Percentiles rank a stretch among this genome's conserved stretches.
Evolutionary conservation across 2,329 filamentous ascomycete species (phyloP).

Genomic region (Capronia americana): DNA sequence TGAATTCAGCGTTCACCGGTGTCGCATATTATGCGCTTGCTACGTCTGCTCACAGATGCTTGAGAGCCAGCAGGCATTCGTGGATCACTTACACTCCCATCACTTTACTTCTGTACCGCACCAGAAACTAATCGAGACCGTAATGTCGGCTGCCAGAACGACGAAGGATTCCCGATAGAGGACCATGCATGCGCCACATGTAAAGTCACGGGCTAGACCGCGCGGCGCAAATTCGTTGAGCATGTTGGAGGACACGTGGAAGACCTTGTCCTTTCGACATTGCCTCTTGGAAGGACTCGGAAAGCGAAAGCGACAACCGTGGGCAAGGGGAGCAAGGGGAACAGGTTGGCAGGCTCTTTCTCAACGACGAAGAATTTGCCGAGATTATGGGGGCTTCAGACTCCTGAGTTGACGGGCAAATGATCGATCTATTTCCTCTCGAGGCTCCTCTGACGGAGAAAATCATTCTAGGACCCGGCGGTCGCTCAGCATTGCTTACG

Average conservation of each 20-base stretch:
- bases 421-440: no score
- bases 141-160: not conserved
- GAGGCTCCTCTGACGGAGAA: no score
- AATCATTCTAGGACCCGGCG: no score
- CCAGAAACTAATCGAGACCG: not conserved
- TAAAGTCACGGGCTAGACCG: not conserved
- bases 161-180: not conserved
- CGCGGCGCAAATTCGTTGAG: not conserved
- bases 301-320: not conserved
- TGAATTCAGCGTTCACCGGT: not conserved
- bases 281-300: conserved; percentile 4
- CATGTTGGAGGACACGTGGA: not conserved
- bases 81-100: no score
- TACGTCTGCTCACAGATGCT: not conserved
- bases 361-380: no score
- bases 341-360: not conserved
- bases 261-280: conserved; percentile 1
- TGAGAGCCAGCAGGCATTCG: not conserved
- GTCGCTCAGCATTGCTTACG: no score
- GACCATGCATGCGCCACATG: not conserved
- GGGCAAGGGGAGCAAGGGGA: not conserved
- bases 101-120: not conserved
- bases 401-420: no score
- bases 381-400: no score
- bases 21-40: not conserved